A percentile compares a stretch with the other conserved stretches of the same genome.
phyloP scores from a whole-genome alignment of 2,329 filamentous ascomycete species.

The Aspergillus oerlinghausenensis region DNA sequence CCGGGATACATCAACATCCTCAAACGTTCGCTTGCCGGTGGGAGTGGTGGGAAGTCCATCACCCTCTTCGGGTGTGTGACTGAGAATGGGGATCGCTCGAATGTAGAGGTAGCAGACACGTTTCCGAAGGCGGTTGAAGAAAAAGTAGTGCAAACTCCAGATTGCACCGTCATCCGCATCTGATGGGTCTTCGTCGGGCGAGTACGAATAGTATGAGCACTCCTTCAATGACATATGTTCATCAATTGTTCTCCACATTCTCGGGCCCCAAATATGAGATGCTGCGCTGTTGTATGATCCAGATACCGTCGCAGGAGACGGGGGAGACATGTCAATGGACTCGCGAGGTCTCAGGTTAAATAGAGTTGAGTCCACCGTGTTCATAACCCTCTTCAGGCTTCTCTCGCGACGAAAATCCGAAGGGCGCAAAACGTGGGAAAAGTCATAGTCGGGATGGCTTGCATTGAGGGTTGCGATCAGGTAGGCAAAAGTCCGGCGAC shows the following conservation, averaged over 20 bases:
- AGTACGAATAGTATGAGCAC: slow-evolving; percentile 85
- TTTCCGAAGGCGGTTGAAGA: slow-evolving; percentile 91
- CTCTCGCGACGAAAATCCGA: slow-evolving; percentile 85
- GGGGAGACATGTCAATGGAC: slow-evolving; percentile 36
- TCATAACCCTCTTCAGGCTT: slow-evolving; percentile 75
- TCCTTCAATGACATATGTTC: slow-evolving; percentile 90
- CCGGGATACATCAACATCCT: slow-evolving; percentile 32
- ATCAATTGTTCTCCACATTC: slow-evolving; percentile 89
- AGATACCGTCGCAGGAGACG: slow-evolving; percentile 40
- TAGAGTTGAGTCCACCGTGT: slow-evolving; percentile 79
- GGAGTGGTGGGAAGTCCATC: slow-evolving; percentile 36
- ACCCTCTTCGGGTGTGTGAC: slow-evolving; percentile 60
- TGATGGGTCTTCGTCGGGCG: slow-evolving; percentile 84
- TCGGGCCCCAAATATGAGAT: slow-evolving; percentile 71
- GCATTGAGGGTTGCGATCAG: slow-evolving; percentile 95
- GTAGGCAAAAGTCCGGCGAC: slow-evolving; percentile 89
- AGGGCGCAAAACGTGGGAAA: slow-evolving; percentile 84
- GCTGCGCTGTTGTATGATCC: slow-evolving; percentile 46
- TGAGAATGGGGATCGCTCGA: slow-evolving; percentile 68
- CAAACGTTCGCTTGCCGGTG: slow-evolving; percentile 43
- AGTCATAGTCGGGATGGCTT: slow-evolving; percentile 94
- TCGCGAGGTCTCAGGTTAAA: slow-evolving; percentile 73
- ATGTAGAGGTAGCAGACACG: slow-evolving; percentile 92
- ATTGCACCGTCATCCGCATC: slow-evolving; percentile 91
- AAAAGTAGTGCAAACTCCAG: slow-evolving; percentile 95